phyloP scores from a whole-genome alignment of 495 filamentous ascomycete species.

The Aspergillus sclerotiicarbonarius region DNA sequence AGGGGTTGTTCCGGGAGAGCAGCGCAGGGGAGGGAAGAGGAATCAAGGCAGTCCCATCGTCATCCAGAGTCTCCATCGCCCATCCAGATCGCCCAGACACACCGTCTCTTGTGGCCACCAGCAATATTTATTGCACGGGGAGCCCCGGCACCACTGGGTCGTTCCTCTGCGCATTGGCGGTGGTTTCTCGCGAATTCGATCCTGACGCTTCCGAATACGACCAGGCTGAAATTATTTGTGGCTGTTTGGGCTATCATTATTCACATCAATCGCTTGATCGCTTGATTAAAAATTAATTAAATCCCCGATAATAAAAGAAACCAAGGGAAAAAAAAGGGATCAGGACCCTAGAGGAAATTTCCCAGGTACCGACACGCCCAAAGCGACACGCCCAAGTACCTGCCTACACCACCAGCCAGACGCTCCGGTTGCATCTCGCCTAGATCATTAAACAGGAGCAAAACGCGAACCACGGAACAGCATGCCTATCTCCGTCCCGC shows the following conservation, averaged over 20 bases:
- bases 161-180: background rate
- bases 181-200: background rate
- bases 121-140: background rate
- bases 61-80: background rate
- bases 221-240: background rate
- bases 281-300: background rate
- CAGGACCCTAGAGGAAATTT: conserved; percentile 1
- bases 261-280: background rate
- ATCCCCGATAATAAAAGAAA: background rate
- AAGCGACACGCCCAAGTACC: no score
- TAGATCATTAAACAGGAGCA: background rate
- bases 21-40: background rate
- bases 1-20: background rate
- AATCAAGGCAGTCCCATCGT: conserved; percentile 1
- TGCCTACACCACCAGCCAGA: no score
- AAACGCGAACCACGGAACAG: conserved; percentile 16
- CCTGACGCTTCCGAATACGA: no score
- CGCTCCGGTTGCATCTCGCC: no score
- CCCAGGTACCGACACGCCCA: no score
- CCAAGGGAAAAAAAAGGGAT: conserved; percentile 1
- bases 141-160: background rate
- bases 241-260: background rate
- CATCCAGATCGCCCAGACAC: background rate
- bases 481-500: conserved; percentile 23
- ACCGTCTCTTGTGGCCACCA: background rate